Percentiles rank a stretch among this genome's conserved stretches.
Evolutionary conservation across 2,329 filamentous ascomycete species (phyloP).

Genomic region (Exserohilum rostratum): DNA sequence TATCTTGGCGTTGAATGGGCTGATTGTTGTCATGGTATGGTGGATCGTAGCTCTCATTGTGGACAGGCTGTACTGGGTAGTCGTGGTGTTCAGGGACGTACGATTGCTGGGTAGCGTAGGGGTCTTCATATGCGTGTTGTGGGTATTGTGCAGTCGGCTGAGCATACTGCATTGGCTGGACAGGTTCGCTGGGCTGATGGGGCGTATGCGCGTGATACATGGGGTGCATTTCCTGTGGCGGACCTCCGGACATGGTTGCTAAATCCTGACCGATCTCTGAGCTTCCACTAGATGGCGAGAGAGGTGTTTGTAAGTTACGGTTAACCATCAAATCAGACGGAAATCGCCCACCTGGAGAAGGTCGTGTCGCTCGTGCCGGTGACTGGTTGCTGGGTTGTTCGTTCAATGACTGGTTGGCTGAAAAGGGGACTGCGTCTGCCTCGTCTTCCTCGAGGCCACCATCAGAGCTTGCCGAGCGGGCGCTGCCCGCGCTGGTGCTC

Average conservation of each 20-base stretch:
- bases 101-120: conserved; percentile 23
- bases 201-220: conserved; percentile 28
- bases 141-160: conserved; percentile 11
- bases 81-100: conserved; percentile 7
- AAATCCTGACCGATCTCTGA: conserved; percentile 68
- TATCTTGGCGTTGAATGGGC: conserved; percentile 43
- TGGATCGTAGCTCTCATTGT: conserved; percentile 1
- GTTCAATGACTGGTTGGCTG: conserved; percentile 60
- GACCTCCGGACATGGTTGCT: conserved; percentile 63
- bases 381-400: conserved; percentile 45
- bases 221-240: conserved; percentile 51
- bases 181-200: conserved; percentile 26
- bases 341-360: conserved; percentile 93
- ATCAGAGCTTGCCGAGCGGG: conserved; percentile 57
- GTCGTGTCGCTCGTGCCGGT: conserved; percentile 63
- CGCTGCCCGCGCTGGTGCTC: conserved; percentile 71
- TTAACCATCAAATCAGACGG: conserved; percentile 91
- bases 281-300: conserved; percentile 82
- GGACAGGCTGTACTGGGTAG: conserved; percentile 5
- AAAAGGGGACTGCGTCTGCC: conserved; percentile 69
- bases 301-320: conserved; percentile 79
- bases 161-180: conserved; percentile 7
- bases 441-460: conserved; percentile 58
- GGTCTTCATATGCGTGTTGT: conserved; percentile 21
- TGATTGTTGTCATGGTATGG: conserved; percentile 7